Evolutionary conservation across 164 flowering plant species (phyloP).

Genomic region (Macadamia integrifolia): DNA sequence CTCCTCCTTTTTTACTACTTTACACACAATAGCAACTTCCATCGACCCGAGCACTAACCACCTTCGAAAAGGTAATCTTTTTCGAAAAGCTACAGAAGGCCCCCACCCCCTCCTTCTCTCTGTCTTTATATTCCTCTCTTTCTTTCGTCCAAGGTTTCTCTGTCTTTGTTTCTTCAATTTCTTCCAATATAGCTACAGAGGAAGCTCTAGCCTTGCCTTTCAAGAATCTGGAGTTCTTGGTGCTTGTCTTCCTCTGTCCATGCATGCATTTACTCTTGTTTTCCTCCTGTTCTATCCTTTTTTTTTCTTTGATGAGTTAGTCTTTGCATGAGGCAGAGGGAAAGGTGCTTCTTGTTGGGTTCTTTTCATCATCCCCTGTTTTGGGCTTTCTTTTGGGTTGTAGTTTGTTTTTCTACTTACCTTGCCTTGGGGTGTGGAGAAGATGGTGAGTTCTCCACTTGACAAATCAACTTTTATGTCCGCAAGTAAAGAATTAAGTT

Average conservation of each 20-base stretch:
- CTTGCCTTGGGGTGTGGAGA: neutral
- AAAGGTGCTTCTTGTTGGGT: no score
- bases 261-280: neutral
- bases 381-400: neutral
- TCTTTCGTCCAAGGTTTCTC: neutral
- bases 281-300: neutral
- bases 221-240: neutral
- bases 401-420: neutral
- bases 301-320: no score
- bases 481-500: neutral
- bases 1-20: conserved; percentile 12
- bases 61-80: conserved; percentile 49
- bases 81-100: conserved; percentile 29
- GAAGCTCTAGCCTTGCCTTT: no score
- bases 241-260: conserved; percentile 3
- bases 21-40: conserved; percentile 19
- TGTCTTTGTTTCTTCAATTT: conserved; percentile 6
- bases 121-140: neutral
- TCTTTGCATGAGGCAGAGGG: no score
- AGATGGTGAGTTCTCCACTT: neutral
- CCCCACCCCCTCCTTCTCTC: conserved; percentile 18
- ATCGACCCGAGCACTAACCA: conserved; percentile 25
- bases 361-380: neutral
- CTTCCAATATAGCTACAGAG: neutral
- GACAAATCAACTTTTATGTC: neutral